Conservation (phyloP, 768 basidiomycete species). For the Xanthoconium stramineum region DNA sequence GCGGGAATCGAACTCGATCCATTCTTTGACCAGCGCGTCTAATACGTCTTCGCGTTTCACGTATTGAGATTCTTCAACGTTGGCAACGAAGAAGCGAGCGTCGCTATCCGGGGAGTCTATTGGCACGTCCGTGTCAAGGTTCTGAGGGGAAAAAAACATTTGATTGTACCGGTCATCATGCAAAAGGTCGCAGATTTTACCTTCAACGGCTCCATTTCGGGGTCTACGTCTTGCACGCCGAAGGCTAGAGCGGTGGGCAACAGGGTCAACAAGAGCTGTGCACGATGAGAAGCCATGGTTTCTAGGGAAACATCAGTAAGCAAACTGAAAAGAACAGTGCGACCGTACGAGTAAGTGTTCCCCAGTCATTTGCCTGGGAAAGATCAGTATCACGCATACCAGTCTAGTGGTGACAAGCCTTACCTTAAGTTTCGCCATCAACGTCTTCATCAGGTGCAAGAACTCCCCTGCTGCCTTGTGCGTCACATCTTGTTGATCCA, state of each 20-base stretch:
- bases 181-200: constrained; percentile 24
- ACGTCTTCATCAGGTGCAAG: constrained; percentile 51
- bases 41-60: constrained; percentile 12
- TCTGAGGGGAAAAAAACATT: constrained; percentile 31
- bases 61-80: constrained; percentile 10
- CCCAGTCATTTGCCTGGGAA: constrained; percentile 58
- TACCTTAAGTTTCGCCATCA: constrained; percentile 68
- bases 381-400: not conserved
- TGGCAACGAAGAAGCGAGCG: constrained; percentile 34
- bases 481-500: constrained; percentile 47
- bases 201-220: constrained; percentile 47
- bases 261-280: constrained; percentile 37
- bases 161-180: not conserved
- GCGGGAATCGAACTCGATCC: constrained; percentile 33
- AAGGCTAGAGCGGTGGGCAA: constrained; percentile 47
- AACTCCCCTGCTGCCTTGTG: constrained; percentile 53
- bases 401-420: not conserved
- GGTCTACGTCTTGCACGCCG: constrained; percentile 46
- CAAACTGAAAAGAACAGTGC: not conserved
- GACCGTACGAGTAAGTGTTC: constrained; percentile 52
- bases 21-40: constrained; percentile 23
- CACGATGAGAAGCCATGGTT: constrained; percentile 46
- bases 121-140: constrained; percentile 48
- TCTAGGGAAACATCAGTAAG: constrained; percentile 27
- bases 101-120: constrained; percentile 37